Evolutionary conservation across 2,329 filamentous ascomycete species (phyloP).

Genomic region (Colletotrichum liriopes): DNA sequence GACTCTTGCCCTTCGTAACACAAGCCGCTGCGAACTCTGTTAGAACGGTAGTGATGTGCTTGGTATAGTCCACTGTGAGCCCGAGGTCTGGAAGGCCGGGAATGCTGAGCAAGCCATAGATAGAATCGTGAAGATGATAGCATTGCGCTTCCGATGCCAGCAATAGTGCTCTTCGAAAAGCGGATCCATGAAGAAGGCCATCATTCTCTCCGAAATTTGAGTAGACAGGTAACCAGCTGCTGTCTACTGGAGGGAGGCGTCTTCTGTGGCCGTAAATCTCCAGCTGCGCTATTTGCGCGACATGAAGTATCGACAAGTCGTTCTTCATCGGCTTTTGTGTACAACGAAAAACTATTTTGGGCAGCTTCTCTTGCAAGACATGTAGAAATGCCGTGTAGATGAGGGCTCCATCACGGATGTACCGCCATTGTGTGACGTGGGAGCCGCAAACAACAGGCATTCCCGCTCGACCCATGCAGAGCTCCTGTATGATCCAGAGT

Average conservation of each 20-base stretch:
- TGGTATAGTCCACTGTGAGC: constrained; percentile 6
- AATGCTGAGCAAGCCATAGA: constrained; percentile 13
- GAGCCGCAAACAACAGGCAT: constrained; percentile 22
- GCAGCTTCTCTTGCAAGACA: constrained; percentile 7
- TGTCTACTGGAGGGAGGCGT: constrained; percentile 10
- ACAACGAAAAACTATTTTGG: background rate
- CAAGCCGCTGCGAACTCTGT: constrained; percentile 20
- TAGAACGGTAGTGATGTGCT: background rate
- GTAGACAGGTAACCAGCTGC: constrained; percentile 7
- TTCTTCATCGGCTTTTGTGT: background rate
- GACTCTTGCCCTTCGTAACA: constrained; percentile 7
- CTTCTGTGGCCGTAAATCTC: constrained; percentile 18
- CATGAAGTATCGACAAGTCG: constrained; percentile 12
- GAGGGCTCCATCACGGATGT: constrained; percentile 21
- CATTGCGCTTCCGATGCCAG: constrained; percentile 19
- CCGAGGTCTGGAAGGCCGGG: constrained; percentile 12
- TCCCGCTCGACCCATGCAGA: constrained; percentile 10
- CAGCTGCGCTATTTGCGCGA: constrained; percentile 21
- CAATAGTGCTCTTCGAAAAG: constrained; percentile 8
- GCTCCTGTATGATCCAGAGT: constrained; percentile 33
- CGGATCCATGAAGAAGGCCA: constrained; percentile 10
- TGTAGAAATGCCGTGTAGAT: background rate
- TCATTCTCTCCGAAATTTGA: background rate
- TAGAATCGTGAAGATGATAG: constrained; percentile 9
- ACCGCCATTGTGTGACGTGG: constrained; percentile 24